A percentile compares a stretch with the other conserved stretches of the same genome.
phyloP scores from a whole-genome alignment of 2,329 filamentous ascomycete genomes.

The Penicillium sp. region DNA sequence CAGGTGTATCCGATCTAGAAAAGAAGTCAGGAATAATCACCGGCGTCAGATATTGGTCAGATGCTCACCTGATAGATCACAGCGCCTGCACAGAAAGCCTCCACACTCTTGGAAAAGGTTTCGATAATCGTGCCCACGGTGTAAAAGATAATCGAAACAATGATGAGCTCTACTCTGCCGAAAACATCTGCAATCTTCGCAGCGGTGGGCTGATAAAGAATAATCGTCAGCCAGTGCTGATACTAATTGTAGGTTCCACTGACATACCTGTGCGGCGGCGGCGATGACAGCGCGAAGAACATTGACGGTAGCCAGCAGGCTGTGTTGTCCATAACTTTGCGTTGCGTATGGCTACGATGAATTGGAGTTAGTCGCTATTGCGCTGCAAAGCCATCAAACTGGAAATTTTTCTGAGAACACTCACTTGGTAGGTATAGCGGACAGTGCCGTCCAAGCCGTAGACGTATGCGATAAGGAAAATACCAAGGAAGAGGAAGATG shows the following conservation, averaged over 20 bases:
- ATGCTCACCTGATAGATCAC: slow-evolving; percentile 55
- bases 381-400: too few species aligned
- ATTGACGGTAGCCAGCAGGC: slow-evolving; percentile 60
- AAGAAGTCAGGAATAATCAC: background rate
- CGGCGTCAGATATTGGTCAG: background rate
- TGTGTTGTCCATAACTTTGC: slow-evolving; percentile 54
- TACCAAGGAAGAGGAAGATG: slow-evolving; percentile 58
- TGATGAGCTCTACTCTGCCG: slow-evolving; percentile 61
- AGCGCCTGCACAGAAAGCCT: slow-evolving; percentile 59
- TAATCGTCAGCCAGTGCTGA: background rate
- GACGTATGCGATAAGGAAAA: slow-evolving; percentile 65
- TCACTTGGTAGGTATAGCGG: slow-evolving; percentile 52
- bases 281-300: slow-evolving; percentile 61
- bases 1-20: slow-evolving; percentile 61
- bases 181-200: slow-evolving; percentile 66
- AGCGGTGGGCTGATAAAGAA: slow-evolving; percentile 50
- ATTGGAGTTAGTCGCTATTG: slow-evolving; percentile 2
- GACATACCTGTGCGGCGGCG: slow-evolving; percentile 53
- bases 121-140: slow-evolving; percentile 59
- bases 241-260: too few species aligned
- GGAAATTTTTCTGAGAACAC: background rate
- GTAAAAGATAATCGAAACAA: slow-evolving; percentile 59
- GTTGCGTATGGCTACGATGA: slow-evolving; percentile 52
- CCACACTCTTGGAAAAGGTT: slow-evolving; percentile 51
- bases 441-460: slow-evolving; percentile 64